Base-by-base conservation (phyloP, 169 alveolate genomes). In the Toxoplasma gondii region DNA sequence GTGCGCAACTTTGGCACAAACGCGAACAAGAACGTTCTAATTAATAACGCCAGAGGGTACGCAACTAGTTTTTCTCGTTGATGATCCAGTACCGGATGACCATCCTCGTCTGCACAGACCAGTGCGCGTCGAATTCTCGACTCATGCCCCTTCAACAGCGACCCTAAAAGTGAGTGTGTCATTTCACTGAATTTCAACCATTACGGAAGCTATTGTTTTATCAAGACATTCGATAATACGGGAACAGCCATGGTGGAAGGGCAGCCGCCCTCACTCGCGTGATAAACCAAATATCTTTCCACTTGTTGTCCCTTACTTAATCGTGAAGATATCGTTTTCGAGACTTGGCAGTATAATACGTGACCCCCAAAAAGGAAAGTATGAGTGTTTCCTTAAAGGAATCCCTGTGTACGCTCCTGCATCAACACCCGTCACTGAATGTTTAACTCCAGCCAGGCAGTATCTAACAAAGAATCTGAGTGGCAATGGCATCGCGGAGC, bases 31-130 rank as follows among this genome's bases (percentile, higher is more conserved):
- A 92, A 92, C 82, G 92, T 92, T 10, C 45, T 92, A 17, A 84
- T 92, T 4, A 92, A 92, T 80, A 92, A 92, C 64, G 92, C 95
- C 0, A 34, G 41, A 34, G 92, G 95, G 95, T 64, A 39, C 45
- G 94, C n/a, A 34, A 9, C 58, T 41, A 9, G 31, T 24, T 12
- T 34, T 36, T 9, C 1, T 39, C 39, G n/a, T 54, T 36, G 49
- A 38, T 0, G 29, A 39, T 31, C 29, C 80, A n/a, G 17, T 53
- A 64, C 84, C 44, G 7, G 19, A 67, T 38, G 53, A 22, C 31
- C 0, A 10, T 45, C 34, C 39, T 64, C n/a, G 67, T 39, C 54
- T 54, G 44, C 38, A 29, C 92, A 92, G 95, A 29, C 86, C 70
- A 0, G 95, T 67, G 19, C 86, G 58, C 17, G 92, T 92, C 22